Base-by-base conservation (phyloP, 352 stramenopile genomes). In the Phytophthora colocasiae region DNA sequence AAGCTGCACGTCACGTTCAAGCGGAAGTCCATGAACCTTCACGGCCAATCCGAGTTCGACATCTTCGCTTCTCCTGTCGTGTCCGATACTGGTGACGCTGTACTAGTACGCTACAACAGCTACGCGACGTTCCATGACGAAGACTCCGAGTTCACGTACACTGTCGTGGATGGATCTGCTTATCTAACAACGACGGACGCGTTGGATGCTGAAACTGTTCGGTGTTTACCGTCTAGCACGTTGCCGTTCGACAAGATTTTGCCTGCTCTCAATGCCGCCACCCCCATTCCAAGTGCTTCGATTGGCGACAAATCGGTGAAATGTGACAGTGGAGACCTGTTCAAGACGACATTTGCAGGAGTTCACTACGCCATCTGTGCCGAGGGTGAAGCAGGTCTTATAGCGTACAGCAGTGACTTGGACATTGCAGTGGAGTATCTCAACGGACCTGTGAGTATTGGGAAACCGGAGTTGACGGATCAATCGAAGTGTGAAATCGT, bases 291-390 rank as follows among this genome's bases (percentile, higher is more conserved):
- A 1, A 67, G 63, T 32, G 71, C 65, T 0, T 58, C 61, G 0
- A 50, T 75, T 4, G 63, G 63, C 7, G 34, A 65, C 0, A 41
- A 52, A 12, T 34, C 22, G 6, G 41, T 78, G 15, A 29, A 78
- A 9, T 83, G 75, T 58, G 17, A 31, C 12, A 63, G 55, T 39
- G 71, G 71, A 0, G 66, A 71, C 3, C 24, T 83, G 34, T 71
- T 79, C 45, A 72, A 71, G 40, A 70, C 74, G n/a, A 63, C 59
- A n/a, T 78, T 81, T 54, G 51, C 40, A 10, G 73, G 69, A 2
- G 31, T 32, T 12, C 31, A 58, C 8, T 77, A 74, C 49, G 71
- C 67, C 27, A 29, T 83, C 31, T 85, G 78, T 50, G 45, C 64
- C 24, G 51, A 31, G 12, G 58, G 57, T 9, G n/a, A 46, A 5